phyloP scores from a whole-genome alignment of 768 basidiomycete species.

The Russula virescens region DNA sequence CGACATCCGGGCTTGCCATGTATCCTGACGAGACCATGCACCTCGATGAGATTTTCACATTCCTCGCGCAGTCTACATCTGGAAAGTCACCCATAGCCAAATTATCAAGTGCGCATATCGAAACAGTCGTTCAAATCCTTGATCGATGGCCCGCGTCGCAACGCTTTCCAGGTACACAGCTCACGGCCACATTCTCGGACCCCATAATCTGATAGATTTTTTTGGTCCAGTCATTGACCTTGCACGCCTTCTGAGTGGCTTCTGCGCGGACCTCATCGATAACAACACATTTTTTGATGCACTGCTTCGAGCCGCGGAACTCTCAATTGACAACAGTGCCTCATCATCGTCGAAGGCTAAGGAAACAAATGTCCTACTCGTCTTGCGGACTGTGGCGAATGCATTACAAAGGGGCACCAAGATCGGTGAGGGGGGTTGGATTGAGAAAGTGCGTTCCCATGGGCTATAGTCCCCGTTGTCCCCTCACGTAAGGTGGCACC shows the following conservation, averaged over 20 bases:
- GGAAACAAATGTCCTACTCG: conserved; percentile 81
- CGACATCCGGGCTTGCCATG: conserved; percentile 66
- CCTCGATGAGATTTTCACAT: conserved; percentile 58
- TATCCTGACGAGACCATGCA: conserved; percentile 53
- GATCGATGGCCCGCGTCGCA: conserved; percentile 70
- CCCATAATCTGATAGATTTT: conserved; percentile 1
- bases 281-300: conserved; percentile 49
- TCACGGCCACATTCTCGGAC: background rate
- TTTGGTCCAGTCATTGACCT: conserved; percentile 71
- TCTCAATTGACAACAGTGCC: conserved; percentile 47
- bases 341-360: conserved; percentile 58
- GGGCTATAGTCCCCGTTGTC: background rate
- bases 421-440: conserved; percentile 45
- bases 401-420: conserved; percentile 53
- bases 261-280: conserved; percentile 49
- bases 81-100: conserved; percentile 31
- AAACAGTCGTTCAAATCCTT: conserved; percentile 56
- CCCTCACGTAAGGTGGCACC: background rate
- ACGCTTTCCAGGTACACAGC: conserved; percentile 59
- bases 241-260: conserved; percentile 65
- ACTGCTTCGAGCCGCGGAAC: conserved; percentile 65
- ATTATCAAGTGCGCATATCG: conserved; percentile 47
- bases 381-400: conserved; percentile 78
- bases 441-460: conserved; percentile 39
- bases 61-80: conserved; percentile 47